Percentiles rank a stretch among this genome's conserved stretches.
These are phyloP conservation scores for Serendipita sp. DNA, from an alignment of 1,284 basidiomycete genomes.

Conservation along the genomic window DNA sequence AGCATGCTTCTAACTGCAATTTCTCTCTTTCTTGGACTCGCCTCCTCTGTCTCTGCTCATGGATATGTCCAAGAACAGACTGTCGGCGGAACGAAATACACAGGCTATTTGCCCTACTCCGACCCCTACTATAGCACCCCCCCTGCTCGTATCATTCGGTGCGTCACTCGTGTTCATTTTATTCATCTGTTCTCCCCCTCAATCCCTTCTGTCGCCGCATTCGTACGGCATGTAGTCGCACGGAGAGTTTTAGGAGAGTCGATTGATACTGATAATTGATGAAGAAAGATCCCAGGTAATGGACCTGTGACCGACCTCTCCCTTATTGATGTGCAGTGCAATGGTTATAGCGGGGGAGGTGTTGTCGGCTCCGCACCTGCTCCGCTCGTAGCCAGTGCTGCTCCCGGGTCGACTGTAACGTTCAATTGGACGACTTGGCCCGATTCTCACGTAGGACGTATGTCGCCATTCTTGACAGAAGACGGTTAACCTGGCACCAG, in stretches of 20 bases:
- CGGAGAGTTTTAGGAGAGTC: too few relatives aligned
- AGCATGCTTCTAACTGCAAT: neutral
- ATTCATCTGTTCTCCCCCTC: neutral
- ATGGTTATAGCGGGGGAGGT: conserved; percentile 28
- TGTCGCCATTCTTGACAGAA: conserved; percentile 7
- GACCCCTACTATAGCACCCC: conserved; percentile 26
- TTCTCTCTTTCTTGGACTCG: neutral
- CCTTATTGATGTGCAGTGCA: conserved; percentile 28
- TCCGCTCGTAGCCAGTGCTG: conserved; percentile 29
- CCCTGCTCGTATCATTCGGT: conserved; percentile 32
- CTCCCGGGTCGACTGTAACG: conserved; percentile 29
- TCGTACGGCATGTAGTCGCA: too few relatives aligned
- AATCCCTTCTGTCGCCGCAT: too few relatives aligned
- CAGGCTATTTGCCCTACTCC: conserved; percentile 26
- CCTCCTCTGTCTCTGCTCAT: conserved; percentile 17
- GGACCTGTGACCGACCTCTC: conserved; percentile 20
- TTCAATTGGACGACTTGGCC: conserved; percentile 39
- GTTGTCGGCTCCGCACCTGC: conserved; percentile 29
- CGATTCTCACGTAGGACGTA: conserved; percentile 15
- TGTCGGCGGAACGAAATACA: conserved; percentile 20
- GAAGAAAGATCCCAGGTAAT: conserved; percentile 11
- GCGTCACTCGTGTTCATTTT: neutral
- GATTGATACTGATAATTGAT: neutral
- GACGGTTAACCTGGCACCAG: neutral
- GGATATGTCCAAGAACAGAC: conserved; percentile 26